Evolutionary conservation across 352 stramenopile genomes (phyloP).

Genomic region (Globisporangium irregulare): DNA sequence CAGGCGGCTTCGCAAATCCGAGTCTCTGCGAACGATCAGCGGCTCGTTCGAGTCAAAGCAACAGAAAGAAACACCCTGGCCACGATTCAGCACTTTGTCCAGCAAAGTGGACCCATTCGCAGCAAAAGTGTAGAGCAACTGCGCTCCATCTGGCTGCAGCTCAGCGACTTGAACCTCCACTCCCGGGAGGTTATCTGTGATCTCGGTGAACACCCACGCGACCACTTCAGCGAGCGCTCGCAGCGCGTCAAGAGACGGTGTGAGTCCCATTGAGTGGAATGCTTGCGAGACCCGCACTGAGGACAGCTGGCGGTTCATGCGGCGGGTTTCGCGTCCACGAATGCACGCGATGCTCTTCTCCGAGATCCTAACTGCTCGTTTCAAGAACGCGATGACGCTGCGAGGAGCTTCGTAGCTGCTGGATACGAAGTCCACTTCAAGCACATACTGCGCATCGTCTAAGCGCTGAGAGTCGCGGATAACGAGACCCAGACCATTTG

Average conservation of each 20-base stretch:
- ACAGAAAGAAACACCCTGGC: slow-evolving; percentile 51
- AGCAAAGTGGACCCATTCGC: slow-evolving; percentile 35
- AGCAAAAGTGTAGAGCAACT: slow-evolving; percentile 55
- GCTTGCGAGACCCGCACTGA: slow-evolving; percentile 19
- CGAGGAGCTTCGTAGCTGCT: slow-evolving; percentile 9
- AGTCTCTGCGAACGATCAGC: slow-evolving; percentile 36
- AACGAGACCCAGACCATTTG: slow-evolving; percentile 33
- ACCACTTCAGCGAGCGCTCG: slow-evolving; percentile 45
- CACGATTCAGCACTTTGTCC: slow-evolving; percentile 33
- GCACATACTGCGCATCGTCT: slow-evolving; percentile 27
- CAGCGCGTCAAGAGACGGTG: slow-evolving; percentile 51
- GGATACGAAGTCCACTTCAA: slow-evolving; percentile 39
- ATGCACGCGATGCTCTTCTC: slow-evolving; percentile 45
- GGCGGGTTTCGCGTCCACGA: slow-evolving; percentile 43
- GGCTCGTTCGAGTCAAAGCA: slow-evolving; percentile 45
- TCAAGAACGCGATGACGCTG: slow-evolving; percentile 26
- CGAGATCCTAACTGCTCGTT: slow-evolving; percentile 33
- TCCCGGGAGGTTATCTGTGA: slow-evolving; percentile 47
- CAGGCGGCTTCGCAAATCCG: slow-evolving; percentile 31
- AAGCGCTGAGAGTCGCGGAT: slow-evolving; percentile 28
- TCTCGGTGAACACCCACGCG: slow-evolving; percentile 38
- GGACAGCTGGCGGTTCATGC: slow-evolving; percentile 27
- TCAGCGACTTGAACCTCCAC: slow-evolving; percentile 55
- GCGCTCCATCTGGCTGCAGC: slow-evolving; percentile 36
- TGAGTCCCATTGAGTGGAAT: slow-evolving; percentile 43